Evolutionary conservation across 106 monocot species (phyloP), one percentile per base, ranked within the genome.

Genomic region (Dioscorea alata): DNA sequence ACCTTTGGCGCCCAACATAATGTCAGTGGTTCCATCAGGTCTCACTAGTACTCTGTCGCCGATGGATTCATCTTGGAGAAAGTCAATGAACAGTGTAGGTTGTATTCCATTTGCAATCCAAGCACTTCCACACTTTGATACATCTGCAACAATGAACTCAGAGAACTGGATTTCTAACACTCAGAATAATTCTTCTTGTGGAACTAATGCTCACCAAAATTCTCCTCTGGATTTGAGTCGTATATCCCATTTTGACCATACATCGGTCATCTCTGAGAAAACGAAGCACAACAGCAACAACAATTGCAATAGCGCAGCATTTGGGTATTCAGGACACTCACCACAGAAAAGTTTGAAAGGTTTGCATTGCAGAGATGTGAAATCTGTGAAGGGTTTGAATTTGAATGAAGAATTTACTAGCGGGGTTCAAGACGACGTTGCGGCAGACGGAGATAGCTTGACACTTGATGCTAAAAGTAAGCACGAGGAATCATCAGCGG

Each of bases 341-440:
- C 53, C 50, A 6, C 48, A 48, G 25, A 68, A 59, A 33, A 71
- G 23, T 21, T 20, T 14, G 1, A 80, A 75, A 4, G 49, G 65
- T 25, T 56, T 60, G 49, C 49, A 52, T 22, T 52, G 49, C 62
- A 22, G 18, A 10, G 63, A 66, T 58, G 28, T 23, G 23, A 78
- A 82, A 63, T 50, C 59, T 31, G 25, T 49, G 8, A 81, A 73
- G 32, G 80, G 73, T 23, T 0, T 79, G 31, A 50, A 79, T 57
- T 58, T 72, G 71, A 79, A 77, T 42, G 25, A 71, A n/a, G 69
- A 14, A 49, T 33, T 64, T 49, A 21, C 57, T 50, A 63, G 69
- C 51, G 51, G 64, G 34, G 59, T 70, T 50, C 66, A 33, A 70
- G 15, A 74, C 75, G 54, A 68, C 1, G 25, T 48, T 42, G 49